phyloP scores from a whole-genome alignment of 306 rosid genomes.

The Sicyos baderoa region DNA sequence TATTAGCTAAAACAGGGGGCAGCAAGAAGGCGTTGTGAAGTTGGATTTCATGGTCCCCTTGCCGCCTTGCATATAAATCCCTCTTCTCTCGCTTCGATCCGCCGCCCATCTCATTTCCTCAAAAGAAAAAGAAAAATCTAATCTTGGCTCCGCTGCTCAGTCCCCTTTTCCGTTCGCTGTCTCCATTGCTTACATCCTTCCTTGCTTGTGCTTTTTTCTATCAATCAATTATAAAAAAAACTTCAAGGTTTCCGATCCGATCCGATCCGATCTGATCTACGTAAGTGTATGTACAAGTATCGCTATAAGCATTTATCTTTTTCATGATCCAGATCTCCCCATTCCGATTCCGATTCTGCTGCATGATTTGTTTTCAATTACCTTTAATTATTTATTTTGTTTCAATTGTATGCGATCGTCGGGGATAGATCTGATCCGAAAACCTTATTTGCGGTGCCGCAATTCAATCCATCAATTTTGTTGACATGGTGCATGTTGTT shows the following conservation, averaged over 20 bases:
- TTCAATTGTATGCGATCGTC: background rate
- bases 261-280: background rate
- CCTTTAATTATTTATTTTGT: background rate
- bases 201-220: too few species aligned
- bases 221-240: background rate
- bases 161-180: background rate
- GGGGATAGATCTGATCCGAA: conserved; percentile 3
- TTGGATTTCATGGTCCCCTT: conserved; percentile 10
- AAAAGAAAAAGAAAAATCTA: background rate
- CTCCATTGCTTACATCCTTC: conserved; percentile 5
- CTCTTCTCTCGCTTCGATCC: conserved; percentile 19
- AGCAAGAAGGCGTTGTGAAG: conserved; percentile 3
- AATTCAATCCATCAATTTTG: conserved; percentile 12
- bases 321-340: conserved; percentile 9
- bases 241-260: conserved; percentile 12
- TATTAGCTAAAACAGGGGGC: conserved; percentile 16
- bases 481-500: conserved; percentile 5
- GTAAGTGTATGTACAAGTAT: background rate
- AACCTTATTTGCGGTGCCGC: background rate
- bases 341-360: background rate
- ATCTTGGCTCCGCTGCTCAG: conserved; percentile 5
- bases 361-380: background rate
- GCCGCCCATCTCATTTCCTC: conserved; percentile 12
- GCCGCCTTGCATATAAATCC: conserved; percentile 2
- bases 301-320: background rate